Evolutionary conservation across 1,284 basidiomycete genomes (phyloP), one percentile per base, ranked within the genome.

Genomic region (Mixia osmundae): DNA sequence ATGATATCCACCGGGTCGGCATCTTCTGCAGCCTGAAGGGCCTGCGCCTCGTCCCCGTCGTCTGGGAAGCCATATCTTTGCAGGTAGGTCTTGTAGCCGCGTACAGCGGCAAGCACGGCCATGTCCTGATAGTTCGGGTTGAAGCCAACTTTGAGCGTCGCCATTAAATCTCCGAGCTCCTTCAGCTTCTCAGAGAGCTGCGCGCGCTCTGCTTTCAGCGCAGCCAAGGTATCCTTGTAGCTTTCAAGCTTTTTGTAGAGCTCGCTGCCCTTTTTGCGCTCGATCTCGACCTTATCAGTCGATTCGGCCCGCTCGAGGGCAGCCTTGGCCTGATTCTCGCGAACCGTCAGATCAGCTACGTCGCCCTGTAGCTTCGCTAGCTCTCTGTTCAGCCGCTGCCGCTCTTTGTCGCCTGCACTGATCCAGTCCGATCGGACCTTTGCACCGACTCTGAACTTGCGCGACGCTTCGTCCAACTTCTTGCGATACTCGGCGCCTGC

Each of bases 101-200:
- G 72, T 5, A 94, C 85, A 12, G 89, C 87, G 47, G 87, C 85
- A 28, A 94, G 71, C 40, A 95, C 89, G 7, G 82, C 87, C 89
- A 97, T 95, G 54, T 97, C 89, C 56, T 89, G 80, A 56, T 94
- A 94, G 57, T 97, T 97, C 16, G 89, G 89, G 57, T 97, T 97
- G 61, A 94, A 95, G 1, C 75, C 74, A 7, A 50, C 52, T 25
- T 49, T 69, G 3, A 97, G 67, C 25, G 73, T 65, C 40, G 73
- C 68, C 11, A 97, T 66, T 35, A 95, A 76, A n/a, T 72, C 67
- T n/a, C 74, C 73, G 3, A 97, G 67, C 19, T 69, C 65, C 42
- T 69, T 66, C 47, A 87, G 68, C 43, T 76, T 74, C 39, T 72
- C 66, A 19, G 76, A 57, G 38, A 79, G 70, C 42, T 71, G 69